Evolutionary conservation across 805 yeast genomes (phyloP).

Genomic region (Cyberlindnera mrakii): DNA sequence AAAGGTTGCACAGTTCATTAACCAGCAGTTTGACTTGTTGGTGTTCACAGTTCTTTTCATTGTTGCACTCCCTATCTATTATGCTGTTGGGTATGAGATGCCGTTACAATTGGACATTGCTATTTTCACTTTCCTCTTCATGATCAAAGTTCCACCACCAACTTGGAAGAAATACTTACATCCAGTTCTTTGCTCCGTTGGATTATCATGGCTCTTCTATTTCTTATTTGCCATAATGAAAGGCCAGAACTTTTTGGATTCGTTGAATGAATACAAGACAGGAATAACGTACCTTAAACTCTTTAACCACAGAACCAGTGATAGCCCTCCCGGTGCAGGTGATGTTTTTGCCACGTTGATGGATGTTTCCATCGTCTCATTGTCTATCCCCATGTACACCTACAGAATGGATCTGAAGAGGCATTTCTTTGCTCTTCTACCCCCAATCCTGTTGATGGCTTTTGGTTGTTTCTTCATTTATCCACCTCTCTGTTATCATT

Average conservation of each 20-base stretch:
- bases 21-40: conserved; percentile 49
- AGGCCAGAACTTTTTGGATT: conserved; percentile 41
- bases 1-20: conserved; percentile 30
- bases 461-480: conserved; percentile 58
- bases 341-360: conserved; percentile 64
- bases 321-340: conserved; percentile 72
- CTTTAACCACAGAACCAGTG: conserved; percentile 33
- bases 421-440: conserved; percentile 52
- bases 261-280: conserved; percentile 54
- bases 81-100: conserved; percentile 47
- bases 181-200: conserved; percentile 66
- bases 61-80: conserved; percentile 57
- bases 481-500: conserved; percentile 59
- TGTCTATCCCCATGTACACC: conserved; percentile 72
- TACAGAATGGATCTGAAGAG: conserved; percentile 57
- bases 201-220: conserved; percentile 54
- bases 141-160: conserved; percentile 39
- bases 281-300: conserved; percentile 60
- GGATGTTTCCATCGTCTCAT: conserved; percentile 72
- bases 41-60: conserved; percentile 42
- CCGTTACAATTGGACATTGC: conserved; percentile 60
- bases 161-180: conserved; percentile 49
- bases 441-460: conserved; percentile 52
- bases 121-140: conserved; percentile 47
- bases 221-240: conserved; percentile 55